Evolutionary conservation across 805 yeast species (phyloP).

Genomic region (Cyberlindnera americana): DNA sequence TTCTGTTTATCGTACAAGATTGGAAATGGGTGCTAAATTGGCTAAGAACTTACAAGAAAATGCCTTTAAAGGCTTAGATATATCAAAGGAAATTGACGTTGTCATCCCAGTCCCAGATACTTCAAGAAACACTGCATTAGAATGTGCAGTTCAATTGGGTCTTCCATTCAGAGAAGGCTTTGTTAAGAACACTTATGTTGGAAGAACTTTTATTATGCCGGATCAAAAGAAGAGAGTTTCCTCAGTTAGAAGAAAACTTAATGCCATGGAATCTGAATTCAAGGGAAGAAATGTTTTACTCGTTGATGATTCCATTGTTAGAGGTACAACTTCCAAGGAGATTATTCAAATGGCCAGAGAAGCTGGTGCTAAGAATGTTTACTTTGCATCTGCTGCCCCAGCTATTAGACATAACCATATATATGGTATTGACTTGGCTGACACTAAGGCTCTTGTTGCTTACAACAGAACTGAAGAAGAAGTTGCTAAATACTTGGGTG

Average conservation of each 20-base stretch:
- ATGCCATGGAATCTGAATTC: conserved; percentile 95
- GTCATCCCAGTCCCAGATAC: conserved; percentile 99
- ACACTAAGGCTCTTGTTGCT: conserved; percentile 89
- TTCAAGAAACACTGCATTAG: conserved; percentile 91
- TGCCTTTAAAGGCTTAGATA: conserved; percentile 42
- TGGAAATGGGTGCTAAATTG: conserved; percentile 89
- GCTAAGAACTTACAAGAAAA: conserved; percentile 60
- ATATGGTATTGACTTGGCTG: conserved; percentile 97
- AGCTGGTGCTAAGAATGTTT: conserved; percentile 95
- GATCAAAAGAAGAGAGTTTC: conserved; percentile 92
- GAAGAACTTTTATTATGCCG: conserved; percentile 98
- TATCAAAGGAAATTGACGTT: conserved; percentile 70
- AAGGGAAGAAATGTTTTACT: conserved; percentile 77
- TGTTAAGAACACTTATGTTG: conserved; percentile 94
- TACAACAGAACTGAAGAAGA: conserved; percentile 71
- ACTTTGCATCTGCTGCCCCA: conserved; percentile 96
- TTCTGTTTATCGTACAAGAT: conserved; percentile 87
- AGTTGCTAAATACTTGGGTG: conserved; percentile 76
- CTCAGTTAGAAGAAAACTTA: conserved; percentile 88
- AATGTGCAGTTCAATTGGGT: conserved; percentile 78
- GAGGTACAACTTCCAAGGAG: conserved; percentile 97
- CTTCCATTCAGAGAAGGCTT: conserved; percentile 95
- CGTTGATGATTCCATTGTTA: conserved; percentile 95
- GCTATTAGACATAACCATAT: conserved; percentile 96
- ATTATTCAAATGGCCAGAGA: conserved; percentile 98